Base-by-base conservation (phyloP, 1,284 basidiomycete genomes). In the Cerioporus squamosus region DNA sequence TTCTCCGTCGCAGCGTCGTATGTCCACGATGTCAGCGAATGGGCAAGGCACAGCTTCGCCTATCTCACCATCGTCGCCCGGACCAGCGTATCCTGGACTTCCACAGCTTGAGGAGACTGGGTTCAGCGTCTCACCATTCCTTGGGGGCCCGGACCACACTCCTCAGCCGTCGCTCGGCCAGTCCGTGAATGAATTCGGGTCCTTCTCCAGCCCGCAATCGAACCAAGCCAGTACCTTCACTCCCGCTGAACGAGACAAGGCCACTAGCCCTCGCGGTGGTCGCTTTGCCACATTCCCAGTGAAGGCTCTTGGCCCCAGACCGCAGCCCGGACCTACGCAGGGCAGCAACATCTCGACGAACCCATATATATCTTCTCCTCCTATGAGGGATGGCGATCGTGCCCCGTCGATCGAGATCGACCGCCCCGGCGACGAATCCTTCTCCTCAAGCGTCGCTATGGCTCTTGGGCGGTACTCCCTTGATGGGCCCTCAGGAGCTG, bases 281-380 rank as follows among this genome's bases (percentile, higher is more conserved):
- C 74, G 81, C 6, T 87, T 86, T 62, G 82, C 84, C 31, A 86
- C 85, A 0, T 84, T 86, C 74, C 86, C 86, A 0, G 77, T 80
- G 17, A 76, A 72, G 55, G 49, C 61, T 3, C 52, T 44, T 2
- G 65, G 70, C 1, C 68, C 70, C 2, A 66, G 65, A 29, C 67
- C 67, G 1, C 59, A 55, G 2, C 62, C 68, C 4, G 58, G 56
- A 14, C 44, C 56, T 10, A 36, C 57, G 3, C 50, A 44, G 12
- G 39, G 47, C 42, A 51, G 46, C 57, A 53, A 38, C 43, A 18
- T 59, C 10, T 59, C 63, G 20, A 64, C 62, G 1, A 64, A 64
- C 39, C 62, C 59, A 10, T 55, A 61, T 44, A 54, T 64, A 18
- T 36, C 52, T 3, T 44, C 60, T 6, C 63, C 64, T 5, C 61